phyloP scores from a whole-genome alignment of 441 rosid genomes.

The Adansonia gregorii region DNA sequence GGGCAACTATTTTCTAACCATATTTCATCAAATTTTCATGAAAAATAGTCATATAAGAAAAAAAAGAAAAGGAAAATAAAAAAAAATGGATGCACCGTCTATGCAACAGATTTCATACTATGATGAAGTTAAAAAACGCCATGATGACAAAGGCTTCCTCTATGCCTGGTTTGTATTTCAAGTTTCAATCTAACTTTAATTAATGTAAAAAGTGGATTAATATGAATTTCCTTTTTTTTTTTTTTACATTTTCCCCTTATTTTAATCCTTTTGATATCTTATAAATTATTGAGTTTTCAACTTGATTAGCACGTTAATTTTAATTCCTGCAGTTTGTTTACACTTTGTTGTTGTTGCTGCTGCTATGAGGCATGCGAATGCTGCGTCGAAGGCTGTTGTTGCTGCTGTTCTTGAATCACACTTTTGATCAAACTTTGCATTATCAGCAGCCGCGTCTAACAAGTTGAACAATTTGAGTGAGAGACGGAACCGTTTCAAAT shows the following conservation, averaged over 20 bases:
- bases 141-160: slow-evolving; percentile 52
- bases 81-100: slow-evolving; percentile 47
- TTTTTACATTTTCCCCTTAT: neutral
- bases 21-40: neutral
- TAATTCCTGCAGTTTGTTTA: slow-evolving; percentile 3
- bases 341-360: slow-evolving; percentile 16
- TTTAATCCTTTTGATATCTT: neutral
- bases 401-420: slow-evolving; percentile 21
- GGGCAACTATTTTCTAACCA: neutral
- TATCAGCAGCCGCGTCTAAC: neutral
- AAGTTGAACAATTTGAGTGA: too few species aligned
- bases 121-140: slow-evolving; percentile 52
- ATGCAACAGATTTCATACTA: slow-evolving; percentile 47
- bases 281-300: neutral
- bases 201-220: too few species aligned
- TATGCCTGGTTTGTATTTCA: slow-evolving; percentile 42
- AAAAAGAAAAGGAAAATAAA: neutral
- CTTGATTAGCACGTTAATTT: too few species aligned
- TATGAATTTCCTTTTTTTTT: neutral
- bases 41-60: neutral
- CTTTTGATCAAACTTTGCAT: neutral
- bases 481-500: too few species aligned
- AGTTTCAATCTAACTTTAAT: too few species aligned
- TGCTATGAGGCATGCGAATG: neutral
- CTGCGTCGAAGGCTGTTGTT: slow-evolving; percentile 20